A percentile compares a stretch with the other conserved stretches of the same genome.
phyloP scores from a whole-genome alignment of 192 early-diverging fungal species.

The Coemansia sp. region DNA sequence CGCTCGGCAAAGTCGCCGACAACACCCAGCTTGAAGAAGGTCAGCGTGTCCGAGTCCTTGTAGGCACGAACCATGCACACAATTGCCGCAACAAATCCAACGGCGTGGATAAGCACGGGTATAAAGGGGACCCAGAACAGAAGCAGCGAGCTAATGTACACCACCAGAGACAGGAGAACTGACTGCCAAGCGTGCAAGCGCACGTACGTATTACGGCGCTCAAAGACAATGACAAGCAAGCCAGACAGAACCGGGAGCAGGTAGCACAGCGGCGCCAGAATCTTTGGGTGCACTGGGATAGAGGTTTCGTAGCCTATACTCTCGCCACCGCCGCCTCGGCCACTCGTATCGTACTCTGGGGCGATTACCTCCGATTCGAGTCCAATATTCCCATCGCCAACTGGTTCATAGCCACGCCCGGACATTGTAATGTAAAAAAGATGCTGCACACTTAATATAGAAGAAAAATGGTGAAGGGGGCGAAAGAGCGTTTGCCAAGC shows the following conservation, averaged over 20 bases:
- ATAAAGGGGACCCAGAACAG: constrained; percentile 47
- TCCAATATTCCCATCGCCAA: constrained; percentile 50
- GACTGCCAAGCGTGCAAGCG: constrained; percentile 53
- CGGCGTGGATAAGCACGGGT: constrained; percentile 28
- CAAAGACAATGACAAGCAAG: constrained; percentile 38
- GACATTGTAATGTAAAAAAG: constrained; percentile 21
- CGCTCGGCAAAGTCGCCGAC: constrained; percentile 52
- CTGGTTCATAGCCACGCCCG: constrained; percentile 38
- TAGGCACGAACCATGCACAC: constrained; percentile 43
- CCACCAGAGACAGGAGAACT: constrained; percentile 26
- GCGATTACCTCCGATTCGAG: constrained; percentile 44
- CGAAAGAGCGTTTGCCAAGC: background rate
- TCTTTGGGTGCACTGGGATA: constrained; percentile 47
- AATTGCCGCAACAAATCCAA: constrained; percentile 20
- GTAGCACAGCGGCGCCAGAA: constrained; percentile 51
- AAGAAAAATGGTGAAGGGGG: background rate
- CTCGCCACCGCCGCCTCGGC: constrained; percentile 23
- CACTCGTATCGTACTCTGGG: constrained; percentile 15
- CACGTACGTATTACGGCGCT: constrained; percentile 47
- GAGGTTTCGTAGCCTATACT: constrained; percentile 50
- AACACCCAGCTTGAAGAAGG: constrained; percentile 50
- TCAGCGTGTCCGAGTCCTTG: constrained; percentile 47
- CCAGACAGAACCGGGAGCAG: constrained; percentile 27
- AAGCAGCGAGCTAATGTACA: constrained; percentile 24
- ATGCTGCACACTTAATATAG: background rate